Conservation (phyloP, 495 filamentous ascomycete genomes). For the Annulohypoxylon bovei region DNA sequence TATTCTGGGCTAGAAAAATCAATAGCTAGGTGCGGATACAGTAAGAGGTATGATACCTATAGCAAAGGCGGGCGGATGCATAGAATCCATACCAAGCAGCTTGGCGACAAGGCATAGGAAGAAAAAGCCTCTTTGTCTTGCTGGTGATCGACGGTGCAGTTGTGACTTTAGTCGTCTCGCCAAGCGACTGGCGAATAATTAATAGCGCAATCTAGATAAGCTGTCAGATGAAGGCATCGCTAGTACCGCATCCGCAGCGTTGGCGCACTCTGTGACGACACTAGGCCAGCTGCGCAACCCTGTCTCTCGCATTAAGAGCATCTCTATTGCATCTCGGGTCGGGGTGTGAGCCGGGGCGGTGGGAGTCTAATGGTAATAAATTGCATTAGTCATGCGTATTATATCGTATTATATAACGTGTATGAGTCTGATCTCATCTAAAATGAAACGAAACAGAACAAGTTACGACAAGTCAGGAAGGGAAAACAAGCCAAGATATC, state of each 20-base stretch:
- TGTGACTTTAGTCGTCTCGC: constrained; percentile 28
- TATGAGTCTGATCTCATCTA: neutral
- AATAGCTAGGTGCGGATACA: constrained; percentile 17
- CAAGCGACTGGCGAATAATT: constrained; percentile 44
- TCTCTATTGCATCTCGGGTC: constrained; percentile 29
- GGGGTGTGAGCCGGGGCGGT: constrained; percentile 26
- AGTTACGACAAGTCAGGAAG: constrained; percentile 7
- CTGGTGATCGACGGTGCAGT: constrained; percentile 25
- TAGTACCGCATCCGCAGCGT: constrained; percentile 31
- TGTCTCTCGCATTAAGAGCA: constrained; percentile 26
- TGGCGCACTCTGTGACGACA: constrained; percentile 34
- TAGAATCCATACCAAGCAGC: constrained; percentile 25
- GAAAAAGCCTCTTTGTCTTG: constrained; percentile 31
- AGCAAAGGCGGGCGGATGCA: constrained; percentile 32
- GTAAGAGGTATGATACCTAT: constrained; percentile 21
- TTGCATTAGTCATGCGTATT: constrained; percentile 19
- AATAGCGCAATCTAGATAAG: constrained; percentile 47
- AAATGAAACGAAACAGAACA: constrained; percentile 16
- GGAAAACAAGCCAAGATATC: constrained; percentile 22
- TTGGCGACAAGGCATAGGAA: constrained; percentile 30
- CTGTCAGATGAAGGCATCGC: constrained; percentile 35
- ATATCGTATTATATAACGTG: constrained; percentile 17
- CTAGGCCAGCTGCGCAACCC: constrained; percentile 20
- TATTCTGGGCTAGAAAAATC: neutral
- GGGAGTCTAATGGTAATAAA: constrained; percentile 4